Conservation (phyloP, 225 moss, liverwort and hornwort genomes). For the Pseudisothecium myosuroides region DNA sequence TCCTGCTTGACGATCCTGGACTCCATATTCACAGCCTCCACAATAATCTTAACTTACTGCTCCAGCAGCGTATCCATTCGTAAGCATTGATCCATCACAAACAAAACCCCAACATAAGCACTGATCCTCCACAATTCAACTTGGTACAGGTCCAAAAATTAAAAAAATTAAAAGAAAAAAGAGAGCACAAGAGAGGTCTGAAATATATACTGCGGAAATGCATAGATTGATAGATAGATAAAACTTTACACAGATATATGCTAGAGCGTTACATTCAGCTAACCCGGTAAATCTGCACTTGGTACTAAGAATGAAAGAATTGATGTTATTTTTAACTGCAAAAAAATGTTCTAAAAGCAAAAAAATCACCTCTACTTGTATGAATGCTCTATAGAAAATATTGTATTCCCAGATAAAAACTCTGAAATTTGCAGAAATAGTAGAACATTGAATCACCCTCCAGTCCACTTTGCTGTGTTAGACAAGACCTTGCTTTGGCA, state of each 20-base stretch:
- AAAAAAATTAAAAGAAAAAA: neutral
- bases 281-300: neutral
- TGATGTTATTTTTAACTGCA: neutral
- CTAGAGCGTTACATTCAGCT: neutral
- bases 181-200: neutral
- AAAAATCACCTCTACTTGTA: too few relatives aligned
- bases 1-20: conserved; percentile 27
- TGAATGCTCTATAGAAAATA: neutral
- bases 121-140: neutral
- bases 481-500: neutral
- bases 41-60: conserved; percentile 48
- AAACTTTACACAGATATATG: neutral
- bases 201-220: too few relatives aligned
- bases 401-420: neutral
- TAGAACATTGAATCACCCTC: neutral
- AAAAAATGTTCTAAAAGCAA: neutral
- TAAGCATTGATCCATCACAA: neutral
- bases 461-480: neutral
- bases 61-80: neutral
- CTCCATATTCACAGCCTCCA: conserved; percentile 28
- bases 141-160: neutral
- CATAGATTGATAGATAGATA: neutral
- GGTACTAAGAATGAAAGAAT: neutral
- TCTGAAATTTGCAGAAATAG: neutral
- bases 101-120: neutral